Percentiles rank a stretch among this genome's conserved stretches.
Conservation (phyloP, 495 filamentous ascomycete species). For the Xylaria palmicola region DNA sequence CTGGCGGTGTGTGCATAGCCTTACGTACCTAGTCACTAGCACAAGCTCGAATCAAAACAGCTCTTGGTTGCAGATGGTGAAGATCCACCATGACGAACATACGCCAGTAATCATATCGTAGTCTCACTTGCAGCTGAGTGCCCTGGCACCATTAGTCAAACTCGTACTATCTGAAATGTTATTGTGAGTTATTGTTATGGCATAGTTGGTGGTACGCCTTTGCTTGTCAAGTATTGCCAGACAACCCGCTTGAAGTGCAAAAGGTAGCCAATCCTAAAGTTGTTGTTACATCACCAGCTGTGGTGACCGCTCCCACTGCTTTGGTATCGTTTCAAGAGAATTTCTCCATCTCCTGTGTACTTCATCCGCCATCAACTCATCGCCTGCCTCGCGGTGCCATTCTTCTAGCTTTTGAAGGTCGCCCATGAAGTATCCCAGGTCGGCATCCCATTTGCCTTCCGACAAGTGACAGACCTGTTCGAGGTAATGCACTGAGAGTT, state of each 20-base stretch:
- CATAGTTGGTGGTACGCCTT: neutral
- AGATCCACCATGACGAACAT: too few species aligned
- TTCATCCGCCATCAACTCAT: constrained; percentile 19
- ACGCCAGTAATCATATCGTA: neutral
- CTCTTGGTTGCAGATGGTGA: neutral
- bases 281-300: constrained; percentile 1
- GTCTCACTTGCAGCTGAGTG: neutral
- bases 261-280: neutral
- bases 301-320: constrained; percentile 22
- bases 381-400: constrained; percentile 31
- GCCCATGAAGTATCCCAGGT: constrained; percentile 31
- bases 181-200: neutral
- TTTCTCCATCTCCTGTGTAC: constrained; percentile 22
- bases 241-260: neutral
- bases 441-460: constrained; percentile 31
- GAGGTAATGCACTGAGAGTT: constrained; percentile 26
- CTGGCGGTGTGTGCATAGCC: neutral
- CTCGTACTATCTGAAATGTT: neutral
- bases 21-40: neutral
- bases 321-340: constrained; percentile 28
- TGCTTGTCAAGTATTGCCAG: neutral
- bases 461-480: constrained; percentile 25
- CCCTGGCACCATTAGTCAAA: neutral
- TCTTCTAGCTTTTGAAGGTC: constrained; percentile 29
- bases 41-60: neutral